Evolutionary conservation across 129 eudicot species (phyloP).

Genomic region (Oenanthe sinensis): DNA sequence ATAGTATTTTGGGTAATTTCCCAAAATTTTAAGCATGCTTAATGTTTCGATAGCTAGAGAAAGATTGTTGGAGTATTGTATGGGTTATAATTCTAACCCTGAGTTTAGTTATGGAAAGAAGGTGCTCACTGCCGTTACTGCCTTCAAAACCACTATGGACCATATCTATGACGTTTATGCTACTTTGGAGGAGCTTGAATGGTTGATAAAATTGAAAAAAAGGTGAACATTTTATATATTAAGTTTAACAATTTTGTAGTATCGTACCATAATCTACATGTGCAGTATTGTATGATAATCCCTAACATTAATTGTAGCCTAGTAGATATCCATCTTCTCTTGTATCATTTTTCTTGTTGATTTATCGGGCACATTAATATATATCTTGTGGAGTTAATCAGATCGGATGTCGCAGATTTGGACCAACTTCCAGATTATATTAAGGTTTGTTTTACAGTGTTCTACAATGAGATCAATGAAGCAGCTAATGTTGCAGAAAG

Average conservation of each 20-base stretch:
- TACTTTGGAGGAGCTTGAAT: slow-evolving; percentile 8
- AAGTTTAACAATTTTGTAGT: too few species aligned
- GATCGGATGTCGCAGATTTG: slow-evolving; percentile 32
- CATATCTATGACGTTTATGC: slow-evolving; percentile 52
- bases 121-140: slow-evolving; percentile 6
- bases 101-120: slow-evolving; percentile 16
- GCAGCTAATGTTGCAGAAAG: slow-evolving; percentile 31
- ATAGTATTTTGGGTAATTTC: too few species aligned
- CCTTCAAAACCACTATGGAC: slow-evolving; percentile 28
- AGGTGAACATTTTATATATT: slow-evolving; percentile 23
- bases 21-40: too few species aligned
- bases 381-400: background rate
- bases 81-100: slow-evolving; percentile 33
- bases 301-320: too few species aligned
- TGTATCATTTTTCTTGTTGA: too few species aligned
- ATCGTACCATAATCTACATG: too few species aligned
- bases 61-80: slow-evolving; percentile 30
- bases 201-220: slow-evolving; percentile 22
- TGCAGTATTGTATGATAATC: too few species aligned
- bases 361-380: too few species aligned
- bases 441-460: slow-evolving; percentile 43
- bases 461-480: slow-evolving; percentile 42
- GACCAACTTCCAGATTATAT: slow-evolving; percentile 48
- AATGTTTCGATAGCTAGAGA: slow-evolving; percentile 41
- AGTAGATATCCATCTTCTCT: too few species aligned